Base-by-base conservation (phyloP, 1,139 yeast species). In the Kodamaea sp. region DNA sequence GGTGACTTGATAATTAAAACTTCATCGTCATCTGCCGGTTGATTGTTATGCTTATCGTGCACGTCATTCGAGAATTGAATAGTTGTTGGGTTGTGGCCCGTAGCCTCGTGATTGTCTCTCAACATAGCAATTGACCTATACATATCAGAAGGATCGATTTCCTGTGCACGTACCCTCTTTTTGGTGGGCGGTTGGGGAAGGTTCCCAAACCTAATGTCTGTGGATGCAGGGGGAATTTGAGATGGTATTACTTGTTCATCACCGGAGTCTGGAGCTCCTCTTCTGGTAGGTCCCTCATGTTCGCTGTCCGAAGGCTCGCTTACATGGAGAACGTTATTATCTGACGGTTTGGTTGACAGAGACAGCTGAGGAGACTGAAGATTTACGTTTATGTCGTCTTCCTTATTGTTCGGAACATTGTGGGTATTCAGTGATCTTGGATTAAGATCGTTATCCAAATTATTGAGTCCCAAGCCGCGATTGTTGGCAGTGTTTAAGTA, bases 1-100 rank as follows among this genome's bases (percentile, higher is more conserved):
- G 96, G 97, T 2, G 95, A 81, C 45, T 77, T 76, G 36, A 89
- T 84, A 9, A 85, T 79, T 31, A 90, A 63, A 1, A 94, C 89
- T 8, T 95, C 96, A 2, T 90, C 96, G 23, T 80, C 82, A 21
- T 80, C 81, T 15, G 27, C 24, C 20, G 29, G 53, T 26, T 72
- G 71, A 31, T 67, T 66, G 14, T 22, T 14, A 16, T 23, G 24
- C 20, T 24, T 30, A 12, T 32, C 36, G n/a, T 28, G 31, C 8
- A 34, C 27, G 15, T 30, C 30, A 10, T 34, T 23, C 27, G 45
- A 35, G 28, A 41, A 41, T 21, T 34, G 43, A 16, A 35, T 43
- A 28, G 38, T 31, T 10, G 37, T 26, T 23, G 38, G 23, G 25
- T 31, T 28, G 24, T 24, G 18, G n/a, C n/a, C n/a, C n/a, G n/a